Evolutionary conservation across 257 asterid genomes (phyloP), one percentile per base, ranked within the genome.

Genomic region (Avicennia marina): DNA sequence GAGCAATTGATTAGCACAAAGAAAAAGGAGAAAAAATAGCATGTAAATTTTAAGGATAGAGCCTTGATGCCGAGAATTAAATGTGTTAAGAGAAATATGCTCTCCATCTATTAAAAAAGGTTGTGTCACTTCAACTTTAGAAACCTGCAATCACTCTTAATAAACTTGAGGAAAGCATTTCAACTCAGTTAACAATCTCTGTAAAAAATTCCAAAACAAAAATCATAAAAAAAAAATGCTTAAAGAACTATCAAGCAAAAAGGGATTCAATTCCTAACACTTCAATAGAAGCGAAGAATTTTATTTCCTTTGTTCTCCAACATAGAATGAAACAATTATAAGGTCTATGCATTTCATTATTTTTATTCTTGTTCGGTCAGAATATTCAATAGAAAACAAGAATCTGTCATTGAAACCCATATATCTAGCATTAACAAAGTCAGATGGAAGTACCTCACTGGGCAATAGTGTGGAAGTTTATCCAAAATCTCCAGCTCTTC

Each of bases 391-490:
- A 33, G 36, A 49, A 57, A 21, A 60, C 39, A 27, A 32, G 51
- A 64, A 26, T 43, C 48, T 44, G 13, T 39, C 2, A 17, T 20
- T 31, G 39, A 53, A 38, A 50, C 26, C 0, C 18, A 26, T 17
- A 38, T 11, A 11, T 44, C 9, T 4, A 43, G 4, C 21, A 11
- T 34, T 11, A 2, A 53, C 20, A 45, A 41, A 52, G 46, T 4
- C 3, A 39, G 66, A 40, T 10, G 33, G 10, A 36, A 45, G 55
- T 72, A 93, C 99, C 99, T 93, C 78, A 93, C 56, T 33, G 99
- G 97, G 71, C 97, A 89, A 79, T 89, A 93, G 71, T 93, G 96
- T 29, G 97, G 99, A 77, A 89, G 95, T 68, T 86, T 93, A 75
- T 93, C 96, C 72, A 93, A 72, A 61, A 93, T 86, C 86, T 93